These are phyloP conservation scores for Metschnikowia continentalis DNA, from an alignment of 805 yeast genomes.

Conservation along the genomic window DNA sequence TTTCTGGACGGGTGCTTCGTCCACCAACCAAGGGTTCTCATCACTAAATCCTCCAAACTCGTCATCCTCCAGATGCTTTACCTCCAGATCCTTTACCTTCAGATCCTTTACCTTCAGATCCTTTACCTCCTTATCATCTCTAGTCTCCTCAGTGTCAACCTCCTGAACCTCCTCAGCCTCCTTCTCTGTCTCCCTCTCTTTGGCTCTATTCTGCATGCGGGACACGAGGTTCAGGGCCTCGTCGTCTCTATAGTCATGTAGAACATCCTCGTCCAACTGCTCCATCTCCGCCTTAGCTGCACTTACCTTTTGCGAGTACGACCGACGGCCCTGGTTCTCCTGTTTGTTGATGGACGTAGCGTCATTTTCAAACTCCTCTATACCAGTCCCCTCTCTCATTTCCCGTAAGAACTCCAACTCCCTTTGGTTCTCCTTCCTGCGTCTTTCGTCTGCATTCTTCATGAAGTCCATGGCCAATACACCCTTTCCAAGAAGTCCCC, in stretches of 20 bases:
- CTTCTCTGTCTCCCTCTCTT: not conserved
- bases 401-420: slow-evolving; percentile 48
- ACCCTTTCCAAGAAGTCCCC: slow-evolving; percentile 69
- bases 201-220: slow-evolving; percentile 16
- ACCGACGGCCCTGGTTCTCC: slow-evolving; percentile 74
- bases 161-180: slow-evolving; percentile 6
- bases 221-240: slow-evolving; percentile 43
- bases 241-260: slow-evolving; percentile 47
- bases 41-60: slow-evolving; percentile 15
- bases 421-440: slow-evolving; percentile 53
- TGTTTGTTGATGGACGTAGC: slow-evolving; percentile 44
- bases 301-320: slow-evolving; percentile 63
- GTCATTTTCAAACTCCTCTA: slow-evolving; percentile 35
- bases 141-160: slow-evolving; percentile 1
- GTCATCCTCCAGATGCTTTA: not conserved
- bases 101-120: not conserved
- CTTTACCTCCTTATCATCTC: not conserved
- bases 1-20: slow-evolving; percentile 20
- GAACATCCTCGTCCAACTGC: slow-evolving; percentile 22
- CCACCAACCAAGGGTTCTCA: slow-evolving; percentile 37
- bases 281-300: slow-evolving; percentile 32
- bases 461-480: slow-evolving; percentile 92
- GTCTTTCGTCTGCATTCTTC: slow-evolving; percentile 80
- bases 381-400: slow-evolving; percentile 35
- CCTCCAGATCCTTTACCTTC: not conserved